phyloP scores from a whole-genome alignment of 495 filamentous ascomycete species.

The Trichoderma orchidacearum region DNA sequence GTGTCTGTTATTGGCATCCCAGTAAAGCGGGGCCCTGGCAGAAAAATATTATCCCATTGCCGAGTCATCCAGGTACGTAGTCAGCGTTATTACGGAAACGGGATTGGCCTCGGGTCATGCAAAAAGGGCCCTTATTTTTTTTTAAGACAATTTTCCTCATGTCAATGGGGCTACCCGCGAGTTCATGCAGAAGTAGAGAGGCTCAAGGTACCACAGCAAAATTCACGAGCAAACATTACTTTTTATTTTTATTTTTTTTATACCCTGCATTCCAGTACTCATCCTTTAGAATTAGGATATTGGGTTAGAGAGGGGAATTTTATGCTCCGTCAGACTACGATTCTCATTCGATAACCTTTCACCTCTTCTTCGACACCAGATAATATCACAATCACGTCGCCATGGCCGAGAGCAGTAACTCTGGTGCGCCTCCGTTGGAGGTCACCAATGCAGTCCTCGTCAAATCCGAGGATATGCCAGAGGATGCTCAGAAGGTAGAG shows the following conservation, averaged over 20 bases:
- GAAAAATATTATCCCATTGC: not conserved
- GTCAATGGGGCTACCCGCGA: not conserved
- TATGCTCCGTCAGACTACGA: too few relatives aligned
- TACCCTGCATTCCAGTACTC: not conserved
- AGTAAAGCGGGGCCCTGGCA: not conserved
- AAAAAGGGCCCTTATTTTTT: not conserved
- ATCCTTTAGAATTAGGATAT: too few relatives aligned
- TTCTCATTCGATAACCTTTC: too few relatives aligned
- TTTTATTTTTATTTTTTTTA: not conserved
- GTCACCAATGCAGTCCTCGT: conserved; percentile 82
- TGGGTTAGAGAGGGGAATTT: not conserved
- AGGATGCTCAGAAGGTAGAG: conserved; percentile 54
- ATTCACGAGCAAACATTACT: too few relatives aligned
- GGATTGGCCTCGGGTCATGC: too few relatives aligned
- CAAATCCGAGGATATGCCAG: conserved; percentile 69
- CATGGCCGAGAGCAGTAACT: conserved; percentile 10
- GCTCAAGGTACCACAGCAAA: too few relatives aligned
- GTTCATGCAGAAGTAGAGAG: not conserved
- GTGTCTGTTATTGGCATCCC: not conserved
- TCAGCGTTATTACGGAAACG: too few relatives aligned
- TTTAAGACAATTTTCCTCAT: not conserved
- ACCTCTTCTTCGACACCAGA: not conserved
- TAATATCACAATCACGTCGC: not conserved
- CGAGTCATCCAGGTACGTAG: too few relatives aligned
- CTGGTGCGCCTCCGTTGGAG: conserved; percentile 39